Evolutionary conservation across 148 eudicot species (phyloP).

Genomic region (Chenopodium suecicum): DNA sequence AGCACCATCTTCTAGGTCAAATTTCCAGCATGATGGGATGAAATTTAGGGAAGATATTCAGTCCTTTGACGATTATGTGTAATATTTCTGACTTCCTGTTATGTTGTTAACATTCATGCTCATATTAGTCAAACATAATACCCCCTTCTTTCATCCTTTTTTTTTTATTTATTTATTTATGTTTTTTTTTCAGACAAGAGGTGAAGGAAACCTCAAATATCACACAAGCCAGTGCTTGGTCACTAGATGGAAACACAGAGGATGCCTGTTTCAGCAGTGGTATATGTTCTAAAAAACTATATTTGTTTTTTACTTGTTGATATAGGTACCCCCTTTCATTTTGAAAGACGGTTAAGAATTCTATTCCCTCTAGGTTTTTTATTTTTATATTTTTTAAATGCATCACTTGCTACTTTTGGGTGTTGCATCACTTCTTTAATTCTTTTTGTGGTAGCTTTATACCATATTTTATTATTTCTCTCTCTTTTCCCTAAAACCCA

Average conservation of each 20-base stretch:
- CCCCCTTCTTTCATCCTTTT: background rate
- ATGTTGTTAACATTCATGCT: conserved; percentile 1
- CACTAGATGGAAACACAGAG: conserved; percentile 22
- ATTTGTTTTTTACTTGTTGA: background rate
- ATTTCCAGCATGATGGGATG: conserved; percentile 27
- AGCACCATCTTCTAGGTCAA: conserved; percentile 26
- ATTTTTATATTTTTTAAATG: no score
- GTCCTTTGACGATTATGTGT: conserved; percentile 41
- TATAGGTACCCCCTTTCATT: background rate
- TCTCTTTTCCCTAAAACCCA: no score
- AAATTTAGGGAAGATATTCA: conserved; percentile 30
- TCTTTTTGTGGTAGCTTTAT: no score
- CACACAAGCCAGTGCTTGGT: conserved; percentile 16
- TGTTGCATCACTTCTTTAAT: no score
- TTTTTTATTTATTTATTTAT: no score
- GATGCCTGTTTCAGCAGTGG: conserved; percentile 14
- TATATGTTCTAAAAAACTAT: background rate
- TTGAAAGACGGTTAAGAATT: background rate
- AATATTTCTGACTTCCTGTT: conserved; percentile 9
- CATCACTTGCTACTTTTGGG: no score
- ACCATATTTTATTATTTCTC: no score
- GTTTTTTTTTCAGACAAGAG: conserved; percentile 40
- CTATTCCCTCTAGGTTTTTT: no score
- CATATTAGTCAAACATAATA: background rate
- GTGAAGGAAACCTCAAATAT: conserved; percentile 28